phyloP scores from a whole-genome alignment of 495 filamentous ascomycete genomes.

The Umbilicaria muhlenbergii region DNA sequence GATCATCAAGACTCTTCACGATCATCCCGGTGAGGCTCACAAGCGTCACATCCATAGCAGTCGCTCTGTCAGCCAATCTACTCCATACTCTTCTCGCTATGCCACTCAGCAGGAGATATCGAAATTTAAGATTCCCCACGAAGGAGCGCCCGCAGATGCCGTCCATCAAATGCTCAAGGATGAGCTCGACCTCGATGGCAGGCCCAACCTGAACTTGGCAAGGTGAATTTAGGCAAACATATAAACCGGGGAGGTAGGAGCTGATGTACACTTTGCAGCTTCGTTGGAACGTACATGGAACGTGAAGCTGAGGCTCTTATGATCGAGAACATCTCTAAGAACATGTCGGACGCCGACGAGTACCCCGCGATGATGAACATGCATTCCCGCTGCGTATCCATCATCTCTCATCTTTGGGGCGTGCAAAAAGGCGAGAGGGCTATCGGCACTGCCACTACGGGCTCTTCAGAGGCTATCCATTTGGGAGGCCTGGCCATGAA shows the following conservation, averaged over 20 bases:
- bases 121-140: conserved; percentile 47
- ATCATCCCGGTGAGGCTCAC: conserved; percentile 23
- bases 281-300: conserved; percentile 63
- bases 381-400: conserved; percentile 54
- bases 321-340: conserved; percentile 54
- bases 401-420: conserved; percentile 56
- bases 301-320: conserved; percentile 47
- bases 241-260: too few relatives aligned
- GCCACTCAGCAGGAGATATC: conserved; percentile 43
- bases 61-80: conserved; percentile 33
- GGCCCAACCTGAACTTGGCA: conserved; percentile 57
- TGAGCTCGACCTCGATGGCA: conserved; percentile 58
- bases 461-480: conserved; percentile 59
- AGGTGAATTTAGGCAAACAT: conserved; percentile 17
- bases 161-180: conserved; percentile 57
- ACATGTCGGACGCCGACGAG: conserved; percentile 54
- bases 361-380: conserved; percentile 64
- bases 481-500: conserved; percentile 69
- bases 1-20: conserved; percentile 37
- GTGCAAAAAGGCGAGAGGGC: conserved; percentile 49
- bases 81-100: conserved; percentile 50
- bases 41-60: conserved; percentile 24
- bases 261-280: conserved; percentile 21
- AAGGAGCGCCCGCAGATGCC: conserved; percentile 46
- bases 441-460: conserved; percentile 57